phyloP scores from a whole-genome alignment of 225 moss, liverwort and hornwort species.

The Climacium dendroides region DNA sequence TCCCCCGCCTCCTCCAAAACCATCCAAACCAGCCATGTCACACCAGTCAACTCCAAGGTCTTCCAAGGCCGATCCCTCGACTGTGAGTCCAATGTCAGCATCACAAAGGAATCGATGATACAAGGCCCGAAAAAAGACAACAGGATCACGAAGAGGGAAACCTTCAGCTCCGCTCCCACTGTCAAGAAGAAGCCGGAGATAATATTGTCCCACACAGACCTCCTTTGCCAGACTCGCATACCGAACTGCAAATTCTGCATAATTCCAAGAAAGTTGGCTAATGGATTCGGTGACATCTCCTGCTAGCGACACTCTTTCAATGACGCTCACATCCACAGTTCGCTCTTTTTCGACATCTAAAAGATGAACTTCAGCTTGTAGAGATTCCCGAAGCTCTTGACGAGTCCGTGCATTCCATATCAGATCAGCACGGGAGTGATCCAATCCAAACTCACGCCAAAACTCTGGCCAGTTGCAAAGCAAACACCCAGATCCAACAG shows the following conservation, averaged over 20 bases:
- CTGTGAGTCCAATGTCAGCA: constrained; percentile 79
- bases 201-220: constrained; percentile 90
- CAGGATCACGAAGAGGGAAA: constrained; percentile 79
- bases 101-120: constrained; percentile 94
- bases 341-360: constrained; percentile 89
- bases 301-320: constrained; percentile 28
- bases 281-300: constrained; percentile 43
- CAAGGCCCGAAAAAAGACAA: constrained; percentile 75
- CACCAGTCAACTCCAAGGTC: constrained; percentile 85
- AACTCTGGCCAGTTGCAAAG: constrained; percentile 89
- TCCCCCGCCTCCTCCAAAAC: constrained; percentile 94
- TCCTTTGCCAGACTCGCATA: constrained; percentile 85
- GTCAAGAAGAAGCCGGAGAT: constrained; percentile 76
- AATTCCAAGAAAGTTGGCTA: constrained; percentile 86
- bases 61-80: constrained; percentile 71
- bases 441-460: constrained; percentile 77
- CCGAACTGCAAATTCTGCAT: constrained; percentile 84
- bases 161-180: constrained; percentile 66
- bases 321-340: constrained; percentile 58
- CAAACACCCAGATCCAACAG: constrained; percentile 58
- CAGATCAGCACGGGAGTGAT: constrained; percentile 89
- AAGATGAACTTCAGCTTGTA: constrained; percentile 84
- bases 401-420: constrained; percentile 92
- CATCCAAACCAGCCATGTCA: constrained; percentile 91
- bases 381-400: constrained; percentile 77